These are phyloP conservation scores for Fibroporia radiculosa DNA, from an alignment of 768 basidiomycete genomes.

Conservation along the genomic window DNA sequence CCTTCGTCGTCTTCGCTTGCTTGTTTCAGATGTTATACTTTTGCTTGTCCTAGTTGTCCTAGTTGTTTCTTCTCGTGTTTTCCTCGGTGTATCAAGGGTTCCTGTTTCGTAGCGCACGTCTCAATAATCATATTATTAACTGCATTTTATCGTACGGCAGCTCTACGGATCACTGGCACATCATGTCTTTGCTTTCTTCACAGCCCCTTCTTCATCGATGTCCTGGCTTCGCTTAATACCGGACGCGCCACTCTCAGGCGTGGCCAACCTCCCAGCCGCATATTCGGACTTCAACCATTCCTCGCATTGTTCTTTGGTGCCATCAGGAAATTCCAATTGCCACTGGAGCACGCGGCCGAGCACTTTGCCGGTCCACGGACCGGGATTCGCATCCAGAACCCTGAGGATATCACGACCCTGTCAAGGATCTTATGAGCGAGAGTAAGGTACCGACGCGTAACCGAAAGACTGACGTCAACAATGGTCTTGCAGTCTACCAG, in stretches of 20 bases:
- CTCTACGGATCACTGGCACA: too few species aligned
- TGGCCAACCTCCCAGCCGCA: slow-evolving; percentile 34
- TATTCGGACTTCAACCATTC: slow-evolving; percentile 61
- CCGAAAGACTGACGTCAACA: slow-evolving; percentile 55
- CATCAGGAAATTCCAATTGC: slow-evolving; percentile 74
- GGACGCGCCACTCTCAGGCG: slow-evolving; percentile 17
- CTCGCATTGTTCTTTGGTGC: slow-evolving; percentile 57
- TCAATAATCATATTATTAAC: not conserved
- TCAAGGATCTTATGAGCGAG: not conserved
- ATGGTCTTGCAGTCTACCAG: slow-evolving; percentile 65
- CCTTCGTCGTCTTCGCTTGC: too few species aligned
- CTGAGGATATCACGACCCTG: slow-evolving; percentile 67
- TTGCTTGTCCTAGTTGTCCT: not conserved
- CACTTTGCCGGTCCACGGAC: slow-evolving; percentile 61
- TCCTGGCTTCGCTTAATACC: slow-evolving; percentile 21
- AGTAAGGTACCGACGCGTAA: not conserved
- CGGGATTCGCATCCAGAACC: slow-evolving; percentile 47
- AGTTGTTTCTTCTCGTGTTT: not conserved
- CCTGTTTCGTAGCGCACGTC: not conserved
- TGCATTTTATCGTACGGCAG: too few species aligned
- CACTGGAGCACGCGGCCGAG: slow-evolving; percentile 69
- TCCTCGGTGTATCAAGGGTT: not conserved
- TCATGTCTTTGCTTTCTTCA: slow-evolving; percentile 24
- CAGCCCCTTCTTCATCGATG: slow-evolving; percentile 11
- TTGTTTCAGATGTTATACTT: too few species aligned